Base-by-base conservation (phyloP, 2,329 filamentous ascomycete species). In the Pseudocercospora pini-densiflorae region DNA sequence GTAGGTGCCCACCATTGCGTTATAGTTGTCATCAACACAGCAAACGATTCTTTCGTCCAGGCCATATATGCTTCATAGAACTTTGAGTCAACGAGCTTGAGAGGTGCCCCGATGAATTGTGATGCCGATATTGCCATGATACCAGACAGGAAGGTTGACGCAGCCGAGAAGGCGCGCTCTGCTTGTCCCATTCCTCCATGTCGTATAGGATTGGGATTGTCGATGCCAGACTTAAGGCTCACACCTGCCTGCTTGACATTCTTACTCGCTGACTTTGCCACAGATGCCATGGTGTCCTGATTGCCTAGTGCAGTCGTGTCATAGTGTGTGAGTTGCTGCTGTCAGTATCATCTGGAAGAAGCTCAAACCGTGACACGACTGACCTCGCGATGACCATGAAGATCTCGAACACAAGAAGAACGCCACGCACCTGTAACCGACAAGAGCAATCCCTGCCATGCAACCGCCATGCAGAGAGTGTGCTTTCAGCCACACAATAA, bases 1-100 rank as follows among this genome's bases (percentile, higher is more conserved):
- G 92, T 95, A 3, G 92, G 92, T n/a, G 91, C 90, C 90, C 92
- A 97, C 84, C 92, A 92, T 74, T 94, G 88, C 14, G 92, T 96
- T 83, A 94, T 88, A 53, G 90, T 90, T 21, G 90, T 93, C 69
- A 90, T 89, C 53, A 93, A 81, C 16, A 96, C 85, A 43, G 91
- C 92, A 77, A 96, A 96, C 1, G 88, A 92, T 75, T 92, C 88
- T 79, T 97, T 97, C 10, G 92, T 95, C 78, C 93, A 86, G 47
- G 92, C 89, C 88, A 97, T 96, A 81, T 93, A 96, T 68, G 89
- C 87, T 79, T 96, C 91, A 82, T 92, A 97, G 75, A 91, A 87
- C 54, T 92, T 89, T 65, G 88, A 88, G 77, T 93, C 90, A 74
- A 93, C 82, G 68, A 89, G 85, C 77, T 95, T 95, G 57, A 97